Evolutionary conservation across 148 eudicot genomes (phyloP).

Genomic region (Beta vulgaris): DNA sequence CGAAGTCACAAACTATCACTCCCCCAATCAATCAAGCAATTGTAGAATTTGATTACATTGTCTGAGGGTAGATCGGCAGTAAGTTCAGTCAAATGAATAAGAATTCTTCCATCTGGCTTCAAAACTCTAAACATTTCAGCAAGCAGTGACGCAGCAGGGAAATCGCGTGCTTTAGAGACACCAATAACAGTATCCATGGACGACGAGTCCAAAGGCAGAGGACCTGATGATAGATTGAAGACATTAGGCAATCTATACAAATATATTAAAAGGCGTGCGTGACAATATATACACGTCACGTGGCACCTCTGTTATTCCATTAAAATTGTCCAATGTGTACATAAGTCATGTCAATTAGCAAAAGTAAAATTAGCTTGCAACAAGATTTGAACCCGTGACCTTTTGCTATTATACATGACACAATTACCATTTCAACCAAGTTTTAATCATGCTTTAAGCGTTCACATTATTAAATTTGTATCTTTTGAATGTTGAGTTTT

Average conservation of each 20-base stretch:
- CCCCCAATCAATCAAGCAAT: neutral
- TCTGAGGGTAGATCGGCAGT: constrained; percentile 31
- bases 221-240: constrained; percentile 40
- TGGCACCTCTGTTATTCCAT: no score
- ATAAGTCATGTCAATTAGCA: no score
- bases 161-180: constrained; percentile 49
- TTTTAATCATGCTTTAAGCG: no score
- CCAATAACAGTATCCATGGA: constrained; percentile 51
- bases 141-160: constrained; percentile 52
- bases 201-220: constrained; percentile 55
- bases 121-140: constrained; percentile 56
- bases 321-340: no score
- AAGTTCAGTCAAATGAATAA: constrained; percentile 40
- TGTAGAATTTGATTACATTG: constrained; percentile 33
- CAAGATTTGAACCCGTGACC: no score
- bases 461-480: no score
- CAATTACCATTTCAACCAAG: no score
- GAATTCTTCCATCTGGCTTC: constrained; percentile 75
- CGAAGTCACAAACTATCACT: neutral
- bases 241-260: neutral
- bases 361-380: no score
- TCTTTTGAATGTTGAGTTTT: no score
- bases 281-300: no score
- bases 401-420: no score
- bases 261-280: no score